These are phyloP conservation scores for Eucalyptus albens DNA, from an alignment of 345 rosid genomes.

Conservation along the genomic window DNA sequence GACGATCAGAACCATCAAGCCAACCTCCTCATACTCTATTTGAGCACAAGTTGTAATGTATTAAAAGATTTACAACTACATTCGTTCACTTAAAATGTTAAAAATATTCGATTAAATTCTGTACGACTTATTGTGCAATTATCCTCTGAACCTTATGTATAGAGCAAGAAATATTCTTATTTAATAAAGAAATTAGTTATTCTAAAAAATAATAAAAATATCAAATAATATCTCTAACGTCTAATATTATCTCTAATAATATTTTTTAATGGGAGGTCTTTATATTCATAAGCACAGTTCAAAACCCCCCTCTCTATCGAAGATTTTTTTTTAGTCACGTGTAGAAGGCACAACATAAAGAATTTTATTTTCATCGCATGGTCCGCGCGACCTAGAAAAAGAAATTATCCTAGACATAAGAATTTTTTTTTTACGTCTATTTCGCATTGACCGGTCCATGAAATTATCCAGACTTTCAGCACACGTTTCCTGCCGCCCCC, in stretches of 20 bases:
- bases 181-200: not conserved
- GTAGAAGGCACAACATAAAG: not conserved
- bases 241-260: not conserved
- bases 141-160: not conserved
- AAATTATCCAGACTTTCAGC: not conserved
- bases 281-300: not conserved
- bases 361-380: not conserved
- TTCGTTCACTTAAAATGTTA: not conserved
- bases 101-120: not conserved
- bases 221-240: not conserved
- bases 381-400: not conserved
- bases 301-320: not conserved
- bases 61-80: not conserved
- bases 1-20: too few species aligned
- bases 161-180: not conserved
- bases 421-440: not conserved
- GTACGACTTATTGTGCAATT: not conserved
- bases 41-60: not conserved
- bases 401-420: not conserved
- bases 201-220: not conserved
- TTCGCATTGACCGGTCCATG: not conserved
- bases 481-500: not conserved
- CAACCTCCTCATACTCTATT: too few species aligned
- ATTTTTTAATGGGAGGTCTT: not conserved
- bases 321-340: not conserved